These are phyloP conservation scores for Dacryopinax spathularia DNA, from an alignment of 768 basidiomycete genomes.

Conservation along the genomic window DNA sequence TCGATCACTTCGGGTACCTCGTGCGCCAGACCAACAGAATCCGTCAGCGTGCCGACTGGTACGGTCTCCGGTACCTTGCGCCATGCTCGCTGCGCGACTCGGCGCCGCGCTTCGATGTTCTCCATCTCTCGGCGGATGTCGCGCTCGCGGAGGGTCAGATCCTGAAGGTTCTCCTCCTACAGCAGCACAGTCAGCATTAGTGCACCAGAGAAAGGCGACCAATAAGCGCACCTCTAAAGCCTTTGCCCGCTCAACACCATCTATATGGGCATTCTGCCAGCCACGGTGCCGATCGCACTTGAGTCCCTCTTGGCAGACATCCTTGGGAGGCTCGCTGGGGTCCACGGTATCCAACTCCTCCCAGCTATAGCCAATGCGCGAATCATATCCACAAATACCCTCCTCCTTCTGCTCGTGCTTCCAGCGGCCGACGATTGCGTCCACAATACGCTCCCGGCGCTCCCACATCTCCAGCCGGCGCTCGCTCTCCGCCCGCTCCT, in stretches of 20 bases:
- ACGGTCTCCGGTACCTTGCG: not conserved
- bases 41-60: not conserved
- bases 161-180: constrained; percentile 11
- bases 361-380: constrained; percentile 66
- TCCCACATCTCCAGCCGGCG: constrained; percentile 51
- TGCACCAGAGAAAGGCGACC: not conserved
- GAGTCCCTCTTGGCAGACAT: constrained; percentile 29
- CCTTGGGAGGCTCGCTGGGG: constrained; percentile 22
- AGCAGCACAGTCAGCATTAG: not conserved
- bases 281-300: constrained; percentile 71
- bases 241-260: constrained; percentile 61
- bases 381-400: constrained; percentile 69
- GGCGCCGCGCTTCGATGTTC: constrained; percentile 31
- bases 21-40: not conserved
- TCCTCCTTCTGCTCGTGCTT: constrained; percentile 44
- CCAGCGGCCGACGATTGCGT: constrained; percentile 46
- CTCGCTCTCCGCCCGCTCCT: constrained; percentile 49
- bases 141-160: constrained; percentile 56
- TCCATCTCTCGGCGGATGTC: constrained; percentile 67
- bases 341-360: constrained; percentile 27
- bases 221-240: constrained; percentile 52
- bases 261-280: constrained; percentile 69
- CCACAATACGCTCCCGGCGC: constrained; percentile 56
- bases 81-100: not conserved
- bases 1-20: not conserved